A percentile compares a stretch with the other conserved stretches of the same genome.
Conservation (phyloP, 495 filamentous ascomycete genomes). For the Friedmanniomyces simplex region DNA sequence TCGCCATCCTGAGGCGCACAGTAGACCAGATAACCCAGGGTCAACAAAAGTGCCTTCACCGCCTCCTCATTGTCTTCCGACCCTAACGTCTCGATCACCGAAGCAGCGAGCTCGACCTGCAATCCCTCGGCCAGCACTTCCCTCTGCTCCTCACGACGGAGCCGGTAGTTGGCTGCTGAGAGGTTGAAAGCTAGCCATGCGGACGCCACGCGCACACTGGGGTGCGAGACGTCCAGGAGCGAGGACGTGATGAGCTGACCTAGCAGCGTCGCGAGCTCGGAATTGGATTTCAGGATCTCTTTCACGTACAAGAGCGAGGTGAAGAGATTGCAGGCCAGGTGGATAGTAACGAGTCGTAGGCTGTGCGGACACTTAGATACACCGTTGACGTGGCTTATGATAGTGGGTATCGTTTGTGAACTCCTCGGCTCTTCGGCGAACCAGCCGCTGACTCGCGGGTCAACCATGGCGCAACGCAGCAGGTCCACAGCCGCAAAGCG, state of each 20-base stretch:
- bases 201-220: slow-evolving; percentile 59
- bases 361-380: slow-evolving; percentile 56
- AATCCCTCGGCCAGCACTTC: slow-evolving; percentile 55
- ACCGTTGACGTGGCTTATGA: slow-evolving; percentile 50
- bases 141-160: slow-evolving; percentile 44
- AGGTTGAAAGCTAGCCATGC: slow-evolving; percentile 79
- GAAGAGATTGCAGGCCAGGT: slow-evolving; percentile 56
- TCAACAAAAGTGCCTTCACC: slow-evolving; percentile 58
- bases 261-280: slow-evolving; percentile 30
- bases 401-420: slow-evolving; percentile 45
- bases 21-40: slow-evolving; percentile 65
- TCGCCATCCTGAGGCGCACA: slow-evolving; percentile 56
- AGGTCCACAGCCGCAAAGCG: slow-evolving; percentile 78
- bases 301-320: slow-evolving; percentile 41
- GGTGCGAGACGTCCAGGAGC: slow-evolving; percentile 44
- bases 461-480: slow-evolving; percentile 62
- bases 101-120: slow-evolving; percentile 69
- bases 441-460: slow-evolving; percentile 75
- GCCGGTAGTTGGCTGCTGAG: slow-evolving; percentile 54
- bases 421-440: slow-evolving; percentile 66
- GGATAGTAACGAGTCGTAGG: slow-evolving; percentile 67
- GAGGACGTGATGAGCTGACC: slow-evolving; percentile 42
- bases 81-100: slow-evolving; percentile 62
- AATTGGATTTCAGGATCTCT: slow-evolving; percentile 15
- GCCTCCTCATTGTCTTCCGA: slow-evolving; percentile 62